These are phyloP conservation scores for Teunomyces gatunensis DNA, from an alignment of 805 yeast species.

Conservation along the genomic window DNA sequence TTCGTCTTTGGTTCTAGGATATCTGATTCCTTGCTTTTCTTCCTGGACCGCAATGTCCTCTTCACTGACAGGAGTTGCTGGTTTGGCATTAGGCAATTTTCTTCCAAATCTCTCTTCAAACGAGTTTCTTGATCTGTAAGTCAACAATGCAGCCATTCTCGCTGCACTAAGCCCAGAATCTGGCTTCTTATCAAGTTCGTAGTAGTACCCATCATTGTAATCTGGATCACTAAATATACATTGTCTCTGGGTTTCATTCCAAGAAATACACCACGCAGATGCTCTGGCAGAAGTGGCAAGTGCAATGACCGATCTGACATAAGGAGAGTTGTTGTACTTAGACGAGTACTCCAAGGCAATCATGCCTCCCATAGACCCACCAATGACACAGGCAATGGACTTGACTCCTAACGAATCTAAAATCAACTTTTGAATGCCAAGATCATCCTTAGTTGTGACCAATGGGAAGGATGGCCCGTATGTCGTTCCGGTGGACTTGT, in stretches of 20 bases:
- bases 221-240: slow-evolving; percentile 94
- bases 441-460: slow-evolving; percentile 92
- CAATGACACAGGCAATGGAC: slow-evolving; percentile 79
- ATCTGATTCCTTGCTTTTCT: slow-evolving; percentile 27
- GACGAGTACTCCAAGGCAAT: slow-evolving; percentile 80
- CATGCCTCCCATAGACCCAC: slow-evolving; percentile 99
- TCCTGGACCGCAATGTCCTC: slow-evolving; percentile 8
- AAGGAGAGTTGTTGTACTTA: slow-evolving; percentile 58
- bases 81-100: slow-evolving; percentile 34
- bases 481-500: slow-evolving; percentile 67
- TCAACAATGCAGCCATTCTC: slow-evolving; percentile 91
- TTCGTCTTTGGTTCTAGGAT: slow-evolving; percentile 53
- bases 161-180: slow-evolving; percentile 89
- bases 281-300: slow-evolving; percentile 93
- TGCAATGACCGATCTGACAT: slow-evolving; percentile 71
- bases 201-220: slow-evolving; percentile 83
- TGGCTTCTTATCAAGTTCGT: slow-evolving; percentile 76
- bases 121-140: slow-evolving; percentile 88
- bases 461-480: slow-evolving; percentile 96
- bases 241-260: slow-evolving; percentile 99
- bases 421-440: slow-evolving; percentile 70
- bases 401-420: slow-evolving; percentile 79
- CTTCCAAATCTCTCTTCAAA: slow-evolving; percentile 94
- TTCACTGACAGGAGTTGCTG: neutral
- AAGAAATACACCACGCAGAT: slow-evolving; percentile 97